A percentile compares a stretch with the other conserved stretches of the same genome.
phyloP scores from a whole-genome alignment of 129 eudicot genomes.

The Arctium lappa region DNA sequence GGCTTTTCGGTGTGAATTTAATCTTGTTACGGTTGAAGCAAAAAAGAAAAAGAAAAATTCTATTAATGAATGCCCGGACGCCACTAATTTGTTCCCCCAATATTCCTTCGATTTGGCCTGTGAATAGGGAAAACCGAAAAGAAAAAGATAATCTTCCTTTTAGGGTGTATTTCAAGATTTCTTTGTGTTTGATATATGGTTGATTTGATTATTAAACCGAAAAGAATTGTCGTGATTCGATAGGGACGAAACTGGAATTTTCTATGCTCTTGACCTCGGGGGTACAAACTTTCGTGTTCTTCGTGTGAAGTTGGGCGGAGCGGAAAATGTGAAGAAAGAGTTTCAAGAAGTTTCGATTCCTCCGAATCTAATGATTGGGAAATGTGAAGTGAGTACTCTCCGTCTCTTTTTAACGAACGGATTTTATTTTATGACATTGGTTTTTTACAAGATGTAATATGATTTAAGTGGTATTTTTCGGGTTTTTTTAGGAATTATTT shows the following conservation, averaged over 20 bases:
- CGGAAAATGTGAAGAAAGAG: conserved; percentile 57
- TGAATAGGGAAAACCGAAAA: background rate
- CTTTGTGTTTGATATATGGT: background rate
- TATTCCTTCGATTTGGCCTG: conserved; percentile 5
- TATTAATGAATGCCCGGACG: background rate
- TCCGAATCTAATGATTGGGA: conserved; percentile 81
- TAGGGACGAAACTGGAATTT: conserved; percentile 80
- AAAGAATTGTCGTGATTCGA: background rate
- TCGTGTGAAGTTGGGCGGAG: conserved; percentile 79
- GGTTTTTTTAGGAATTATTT: conserved; percentile 51
- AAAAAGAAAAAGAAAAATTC: background rate
- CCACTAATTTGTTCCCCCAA: background rate
- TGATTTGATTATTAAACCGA: background rate
- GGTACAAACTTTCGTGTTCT: conserved; percentile 97
- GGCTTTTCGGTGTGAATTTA: background rate
- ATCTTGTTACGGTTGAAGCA: background rate
- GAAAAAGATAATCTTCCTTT: background rate
- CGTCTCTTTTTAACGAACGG: background rate
- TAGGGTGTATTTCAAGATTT: conserved; percentile 15
- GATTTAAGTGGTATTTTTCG: conserved; percentile 9
- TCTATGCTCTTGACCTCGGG: conserved; percentile 98
- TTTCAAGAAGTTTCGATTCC: conserved; percentile 78
- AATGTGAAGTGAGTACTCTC: conserved; percentile 59
- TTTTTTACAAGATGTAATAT: background rate
- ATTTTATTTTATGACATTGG: background rate